Base-by-base conservation (phyloP, 225 moss, liverwort and hornwort species). In the Sphagnum tenellum region DNA sequence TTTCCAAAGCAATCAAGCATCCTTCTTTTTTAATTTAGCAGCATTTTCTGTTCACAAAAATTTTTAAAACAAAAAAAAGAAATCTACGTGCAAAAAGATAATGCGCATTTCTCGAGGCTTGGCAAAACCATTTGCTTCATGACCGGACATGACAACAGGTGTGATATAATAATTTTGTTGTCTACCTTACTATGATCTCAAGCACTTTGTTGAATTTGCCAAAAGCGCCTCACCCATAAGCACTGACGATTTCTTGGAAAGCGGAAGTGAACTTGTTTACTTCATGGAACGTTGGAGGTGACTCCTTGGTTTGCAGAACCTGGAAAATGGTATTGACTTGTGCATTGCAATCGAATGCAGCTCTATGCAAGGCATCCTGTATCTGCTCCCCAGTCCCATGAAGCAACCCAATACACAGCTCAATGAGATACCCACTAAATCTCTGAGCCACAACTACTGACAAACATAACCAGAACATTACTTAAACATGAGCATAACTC, bases 191-290 rank as follows among this genome's bases (percentile, higher is more conserved):
- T 29, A 29, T 29, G 29, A 29, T 29, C 29, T 29, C 29, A 29
- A 29, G 29, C 29, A 29, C 29, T 29, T 29, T 29, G 29, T 29
- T 29, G 29, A 29, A 29, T 29, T 29, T 29, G 29, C 29, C 29
- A 29, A 29, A 29, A 53, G 8, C 3, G 11, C 56, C 72, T 68
- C 76, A 98, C 96, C 96, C 90, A 48, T 98, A 98, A 9, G 96
- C 90, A 57, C 92, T 82, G 9, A 98, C 96, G 68, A 98, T 98
- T 73, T 83, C 93, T 78, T 98, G 92, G 70, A 90, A 98, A 7
- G 89, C 75, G 55, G 69, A 66, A 14, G 96, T 98, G 57, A 98
- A 92, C 70, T 92, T 90, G 82, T 98, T 98, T 46, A 90, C 90
- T 68, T 89, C 77, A 73, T 87, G 87, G 71, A 82, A 98, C 29